Evolutionary conservation across 2,329 filamentous ascomycete genomes (phyloP), one percentile per base, ranked within the genome.

Genomic region (Aureobasidium sp.): DNA sequence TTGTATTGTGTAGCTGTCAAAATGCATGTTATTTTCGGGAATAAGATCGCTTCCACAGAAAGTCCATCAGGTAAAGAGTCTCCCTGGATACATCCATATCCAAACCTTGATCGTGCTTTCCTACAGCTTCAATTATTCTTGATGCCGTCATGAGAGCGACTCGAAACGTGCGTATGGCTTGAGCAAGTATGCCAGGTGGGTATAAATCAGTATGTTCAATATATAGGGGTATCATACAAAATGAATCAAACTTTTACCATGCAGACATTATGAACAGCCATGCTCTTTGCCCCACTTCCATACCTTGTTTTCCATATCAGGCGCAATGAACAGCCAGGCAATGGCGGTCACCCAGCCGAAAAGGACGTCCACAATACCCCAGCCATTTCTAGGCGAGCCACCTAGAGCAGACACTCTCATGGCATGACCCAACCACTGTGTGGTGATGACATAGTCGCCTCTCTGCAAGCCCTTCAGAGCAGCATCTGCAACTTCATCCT

Each of bases 371-470:
- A 78, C 68, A 12, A 86, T 66, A 34, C 48, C 39, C 63, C 79
- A 72, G 41, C 76, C 79, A 65, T 85, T 81, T 65, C 81, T 78
- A 32, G 80, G 78, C 66, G 80, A 82, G 37, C 79, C 78, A 5
- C 80, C 80, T 64, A 84, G 70, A 29, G 76, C 72, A 29, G 77
- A 76, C 24, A 82, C 87, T 67, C 87, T 85, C 85, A 97, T 88
- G 63, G 90, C 69, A 62, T 83, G 75, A 1, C 88, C 90, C 51
- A 96, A 72, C 65, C 87, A 84, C 64, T 85, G 87, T 12, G 92
- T 89, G 0, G 90, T 87, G 48, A 96, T 83, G 69, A 90, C 81
- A 73, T 90, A 93, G 27, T 94, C 80, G 0, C 93, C 94, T 39
- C 77, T 84, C 74, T 97, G 92, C 48, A 99, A 76, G 0, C 88